Percentiles rank a stretch among this genome's conserved stretches.
Conservation (phyloP, 495 filamentous ascomycete species). For the Trichocladium uniseriatum region DNA sequence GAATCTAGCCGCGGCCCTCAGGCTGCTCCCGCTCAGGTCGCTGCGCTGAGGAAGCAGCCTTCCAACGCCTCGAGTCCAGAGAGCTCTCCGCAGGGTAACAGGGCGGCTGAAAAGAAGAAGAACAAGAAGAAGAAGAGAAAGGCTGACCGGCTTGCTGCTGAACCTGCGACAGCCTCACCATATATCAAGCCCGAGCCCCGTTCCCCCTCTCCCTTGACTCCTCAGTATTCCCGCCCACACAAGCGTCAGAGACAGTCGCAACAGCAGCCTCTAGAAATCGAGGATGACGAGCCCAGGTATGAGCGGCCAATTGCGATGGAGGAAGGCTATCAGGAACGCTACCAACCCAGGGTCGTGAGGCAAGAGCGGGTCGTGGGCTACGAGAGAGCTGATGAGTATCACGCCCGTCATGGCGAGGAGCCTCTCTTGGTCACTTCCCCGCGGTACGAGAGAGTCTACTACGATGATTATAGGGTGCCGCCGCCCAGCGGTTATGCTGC, state of each 20-base stretch:
- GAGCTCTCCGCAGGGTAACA: constrained; percentile 39
- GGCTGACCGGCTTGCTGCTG: constrained; percentile 33
- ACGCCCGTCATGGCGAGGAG: constrained; percentile 15
- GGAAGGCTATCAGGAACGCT: constrained; percentile 20
- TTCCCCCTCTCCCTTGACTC: constrained; percentile 65
- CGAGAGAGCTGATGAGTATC: constrained; percentile 16
- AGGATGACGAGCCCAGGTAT: constrained; percentile 36
- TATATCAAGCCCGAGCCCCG: constrained; percentile 82
- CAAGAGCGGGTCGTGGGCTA: constrained; percentile 23
- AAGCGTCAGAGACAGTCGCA: constrained; percentile 45
- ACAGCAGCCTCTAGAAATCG: constrained; percentile 33
- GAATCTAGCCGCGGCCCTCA: constrained; percentile 22
- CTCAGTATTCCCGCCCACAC: constrained; percentile 39
- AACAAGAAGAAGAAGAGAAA: constrained; percentile 47
- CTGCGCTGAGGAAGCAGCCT: constrained; percentile 38
- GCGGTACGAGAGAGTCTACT: constrained; percentile 30
- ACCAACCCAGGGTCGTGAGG: constrained; percentile 15
- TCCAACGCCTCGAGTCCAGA: constrained; percentile 40
- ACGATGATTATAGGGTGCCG: constrained; percentile 32
- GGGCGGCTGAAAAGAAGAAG: constrained; percentile 32
- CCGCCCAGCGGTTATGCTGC: constrained; percentile 16
- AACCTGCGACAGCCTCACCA: constrained; percentile 34
- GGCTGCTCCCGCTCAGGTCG: constrained; percentile 40
- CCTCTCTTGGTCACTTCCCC: constrained; percentile 18
- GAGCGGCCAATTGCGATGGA: constrained; percentile 18